Evolutionary conservation across 306 rosid species (phyloP).

Genomic region (Corylus heterophylla): DNA sequence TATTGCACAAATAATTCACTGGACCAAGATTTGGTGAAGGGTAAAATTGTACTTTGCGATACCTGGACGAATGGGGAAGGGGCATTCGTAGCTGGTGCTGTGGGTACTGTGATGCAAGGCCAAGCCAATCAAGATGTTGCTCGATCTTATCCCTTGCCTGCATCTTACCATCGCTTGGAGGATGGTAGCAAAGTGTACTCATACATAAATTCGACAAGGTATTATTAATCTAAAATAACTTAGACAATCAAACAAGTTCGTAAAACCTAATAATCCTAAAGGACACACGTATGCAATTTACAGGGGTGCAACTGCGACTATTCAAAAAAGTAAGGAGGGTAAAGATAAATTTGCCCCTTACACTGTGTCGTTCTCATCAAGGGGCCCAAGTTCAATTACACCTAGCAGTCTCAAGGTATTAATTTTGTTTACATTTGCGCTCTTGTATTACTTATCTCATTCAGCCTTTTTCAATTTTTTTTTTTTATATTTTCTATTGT

Average conservation of each 20-base stretch:
- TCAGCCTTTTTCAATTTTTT: too few species aligned
- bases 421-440: too few species aligned
- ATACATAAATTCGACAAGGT: conserved; percentile 31
- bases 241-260: not conserved
- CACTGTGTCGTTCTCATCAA: conserved; percentile 36
- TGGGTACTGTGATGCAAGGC: conserved; percentile 19
- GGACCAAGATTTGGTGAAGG: conserved; percentile 9
- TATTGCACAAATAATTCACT: too few species aligned
- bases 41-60: conserved; percentile 46
- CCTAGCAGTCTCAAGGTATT: conserved; percentile 36
- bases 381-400: conserved; percentile 35
- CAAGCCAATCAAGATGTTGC: fast-evolving
- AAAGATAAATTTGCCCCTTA: conserved; percentile 29
- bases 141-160: conserved; percentile 19
- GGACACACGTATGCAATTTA: not conserved
- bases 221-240: not conserved
- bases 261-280: not conserved
- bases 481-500: too few species aligned
- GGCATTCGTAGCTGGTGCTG: conserved; percentile 4
- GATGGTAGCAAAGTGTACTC: not conserved
- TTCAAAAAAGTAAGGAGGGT: conserved; percentile 23
- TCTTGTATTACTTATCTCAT: too few species aligned
- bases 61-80: not conserved
- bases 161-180: conserved; percentile 4
- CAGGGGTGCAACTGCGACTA: conserved; percentile 39